phyloP scores from a whole-genome alignment of 1,139 yeast genomes.

The Yamadazyma friedrichii region DNA sequence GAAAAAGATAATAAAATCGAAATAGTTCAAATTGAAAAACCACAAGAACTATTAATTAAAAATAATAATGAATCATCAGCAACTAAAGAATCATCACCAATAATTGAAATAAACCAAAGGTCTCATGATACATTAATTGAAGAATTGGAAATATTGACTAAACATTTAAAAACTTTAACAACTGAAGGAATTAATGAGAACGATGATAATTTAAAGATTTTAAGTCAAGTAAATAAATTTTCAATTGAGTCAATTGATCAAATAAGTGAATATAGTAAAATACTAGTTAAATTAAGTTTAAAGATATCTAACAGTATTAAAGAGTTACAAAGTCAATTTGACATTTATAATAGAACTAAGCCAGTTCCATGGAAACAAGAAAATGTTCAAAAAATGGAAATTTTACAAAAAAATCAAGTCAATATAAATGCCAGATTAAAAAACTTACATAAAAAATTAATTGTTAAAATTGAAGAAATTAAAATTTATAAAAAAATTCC shows the following conservation, averaged over 20 bases:
- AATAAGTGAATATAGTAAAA: constrained; percentile 20
- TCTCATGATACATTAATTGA: constrained; percentile 7
- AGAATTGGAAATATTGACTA: constrained; percentile 10
- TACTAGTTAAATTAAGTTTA: constrained; percentile 23
- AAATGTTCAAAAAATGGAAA: constrained; percentile 8
- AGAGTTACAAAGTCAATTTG: constrained; percentile 25
- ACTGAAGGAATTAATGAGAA: not conserved
- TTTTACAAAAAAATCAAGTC: constrained; percentile 15
- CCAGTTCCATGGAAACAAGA: not conserved
- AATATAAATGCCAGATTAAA: constrained; percentile 18
- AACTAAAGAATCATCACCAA: not conserved
- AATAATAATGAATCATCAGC: not conserved
- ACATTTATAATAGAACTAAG: constrained; percentile 11
- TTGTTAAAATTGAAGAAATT: constrained; percentile 21
- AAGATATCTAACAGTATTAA: constrained; percentile 22
- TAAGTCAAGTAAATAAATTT: constrained; percentile 19
- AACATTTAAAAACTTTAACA: not conserved
- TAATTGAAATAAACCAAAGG: constrained; percentile 1
- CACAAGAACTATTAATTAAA: not conserved
- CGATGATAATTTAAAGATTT: constrained; percentile 11
- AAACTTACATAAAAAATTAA: constrained; percentile 23
- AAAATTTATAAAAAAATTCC: constrained; percentile 26
- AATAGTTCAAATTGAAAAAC: constrained; percentile 1
- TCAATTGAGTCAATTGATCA: constrained; percentile 19
- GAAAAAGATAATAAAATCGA: constrained; percentile 1